Percentiles rank a stretch among this genome's conserved stretches.
Conservation (phyloP, 163 green algal genomes). For the Prototheca stagnorum region DNA sequence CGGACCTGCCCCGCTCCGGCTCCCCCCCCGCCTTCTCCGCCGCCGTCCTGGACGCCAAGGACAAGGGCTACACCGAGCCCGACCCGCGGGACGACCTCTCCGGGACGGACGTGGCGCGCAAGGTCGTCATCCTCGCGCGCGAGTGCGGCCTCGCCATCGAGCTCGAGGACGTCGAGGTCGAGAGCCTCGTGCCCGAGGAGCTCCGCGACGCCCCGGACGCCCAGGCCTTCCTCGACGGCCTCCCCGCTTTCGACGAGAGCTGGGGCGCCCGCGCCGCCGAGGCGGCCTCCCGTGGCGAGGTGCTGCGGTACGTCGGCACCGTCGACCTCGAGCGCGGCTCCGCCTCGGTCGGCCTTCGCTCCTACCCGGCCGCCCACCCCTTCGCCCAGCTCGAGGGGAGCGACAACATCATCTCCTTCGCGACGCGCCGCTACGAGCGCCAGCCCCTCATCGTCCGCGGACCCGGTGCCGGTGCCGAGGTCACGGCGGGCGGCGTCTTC, state of each 20-base stretch:
- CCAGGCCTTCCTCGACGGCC: slow-evolving; percentile 64
- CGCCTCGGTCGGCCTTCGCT: slow-evolving; percentile 59
- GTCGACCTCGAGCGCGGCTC: slow-evolving; percentile 33
- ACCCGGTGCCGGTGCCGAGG: slow-evolving; percentile 82
- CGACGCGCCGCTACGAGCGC: slow-evolving; percentile 68
- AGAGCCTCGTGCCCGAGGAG: slow-evolving; percentile 66
- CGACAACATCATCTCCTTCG: slow-evolving; percentile 99
- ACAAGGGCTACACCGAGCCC: slow-evolving; percentile 79
- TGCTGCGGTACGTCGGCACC: slow-evolving; percentile 56
- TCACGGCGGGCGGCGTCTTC: slow-evolving; percentile 93
- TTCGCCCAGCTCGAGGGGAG: slow-evolving; percentile 74
- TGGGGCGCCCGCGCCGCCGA: slow-evolving; percentile 44
- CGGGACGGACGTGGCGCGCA: slow-evolving; percentile 87
- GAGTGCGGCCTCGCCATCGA: slow-evolving; percentile 74
- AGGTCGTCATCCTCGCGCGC: slow-evolving; percentile 41
- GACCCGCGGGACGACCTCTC: slow-evolving; percentile 87
- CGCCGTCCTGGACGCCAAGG: slow-evolving; percentile 68
- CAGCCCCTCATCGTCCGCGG: slow-evolving; percentile 89
- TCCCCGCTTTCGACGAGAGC: slow-evolving; percentile 70
- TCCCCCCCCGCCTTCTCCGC: slow-evolving; percentile 21
- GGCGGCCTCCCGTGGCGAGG: slow-evolving; percentile 43
- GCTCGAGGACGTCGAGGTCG: slow-evolving; percentile 66
- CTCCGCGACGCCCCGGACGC: slow-evolving; percentile 24
- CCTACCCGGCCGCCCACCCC: slow-evolving; percentile 64
- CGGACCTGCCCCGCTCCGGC: slow-evolving; percentile 18